Base-by-base conservation (phyloP, 805 yeast genomes). In the Metschnikowia lachancei region DNA sequence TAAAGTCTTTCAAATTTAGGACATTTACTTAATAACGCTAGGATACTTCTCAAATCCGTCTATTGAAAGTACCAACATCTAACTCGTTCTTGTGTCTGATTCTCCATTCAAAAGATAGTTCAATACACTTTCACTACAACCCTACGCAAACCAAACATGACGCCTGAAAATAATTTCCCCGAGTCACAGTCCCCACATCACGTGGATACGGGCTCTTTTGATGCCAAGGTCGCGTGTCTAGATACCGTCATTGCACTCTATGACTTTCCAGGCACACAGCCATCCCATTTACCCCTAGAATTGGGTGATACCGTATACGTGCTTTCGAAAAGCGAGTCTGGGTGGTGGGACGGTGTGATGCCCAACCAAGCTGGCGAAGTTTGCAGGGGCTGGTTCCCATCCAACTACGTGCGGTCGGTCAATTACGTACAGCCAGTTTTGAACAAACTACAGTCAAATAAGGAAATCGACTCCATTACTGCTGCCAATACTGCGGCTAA, bases 261-360 rank as follows among this genome's bases (percentile, higher is more conserved):
- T 49, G 83, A 79, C 48, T 81, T 74, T 59, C 76, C 74, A 16
- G 75, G 79, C 4, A 78, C 78, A 2, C 75, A 73, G 45, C 69
- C 79, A 1, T 74, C 77, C 35, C 75, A 80, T 37, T 65, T 85
- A 34, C 75, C 77, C 18, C 64, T 85, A 17, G 65, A 64, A 43
- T 67, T 76, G n/a, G 92, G 90, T 16, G 95, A 86, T 52, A 74
- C 85, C 3, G 67, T 89, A 1, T 78, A 83, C 54, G 94, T 89
- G 12, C 60, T 87, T n/a, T 61, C 75, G 13, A 85, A 84, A 50
- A 70, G 80, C 13, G 78, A 76, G 33, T 62, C 80, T 2, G 87
- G 89, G 2, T 89, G 96, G 96, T 87, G 95, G 94, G 96, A 89
- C 62, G 96, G 96, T 10, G 72, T 84, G 14, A 41, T 64, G 5